Evolutionary conservation across 2,329 filamentous ascomycete species (phyloP).

Genomic region (Chrysoporthe puriensis): DNA sequence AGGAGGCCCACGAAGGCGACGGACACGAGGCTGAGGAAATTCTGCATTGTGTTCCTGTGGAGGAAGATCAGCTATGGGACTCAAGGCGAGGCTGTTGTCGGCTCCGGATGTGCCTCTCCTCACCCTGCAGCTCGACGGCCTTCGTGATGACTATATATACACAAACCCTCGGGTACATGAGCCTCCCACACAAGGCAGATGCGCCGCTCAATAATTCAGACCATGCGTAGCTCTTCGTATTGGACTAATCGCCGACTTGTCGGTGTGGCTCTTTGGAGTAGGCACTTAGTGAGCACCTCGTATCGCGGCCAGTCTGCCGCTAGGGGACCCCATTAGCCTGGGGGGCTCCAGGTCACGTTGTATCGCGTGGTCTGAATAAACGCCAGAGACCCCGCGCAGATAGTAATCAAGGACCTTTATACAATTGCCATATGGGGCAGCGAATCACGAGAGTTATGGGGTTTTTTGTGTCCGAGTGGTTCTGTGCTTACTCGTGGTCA

Average conservation of each 20-base stretch:
- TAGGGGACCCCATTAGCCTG: neutral
- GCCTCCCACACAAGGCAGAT: neutral
- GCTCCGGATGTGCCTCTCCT: neutral
- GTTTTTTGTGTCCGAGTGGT: neutral
- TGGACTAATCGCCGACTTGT: neutral
- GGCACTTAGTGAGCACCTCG: slow-evolving; percentile 5
- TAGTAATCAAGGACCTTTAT: neutral
- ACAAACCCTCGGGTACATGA: neutral
- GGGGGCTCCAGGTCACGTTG: neutral
- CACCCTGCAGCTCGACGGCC: neutral
- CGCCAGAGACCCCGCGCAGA: neutral
- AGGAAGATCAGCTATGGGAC: neutral
- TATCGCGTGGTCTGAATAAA: neutral
- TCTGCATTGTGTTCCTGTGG: neutral
- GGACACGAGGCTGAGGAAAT: slow-evolving; percentile 37
- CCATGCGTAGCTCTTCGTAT: neutral
- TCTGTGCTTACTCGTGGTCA: neutral
- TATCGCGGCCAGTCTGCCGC: neutral
- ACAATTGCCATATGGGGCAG: neutral
- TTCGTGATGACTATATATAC: neutral
- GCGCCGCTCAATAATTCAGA: neutral
- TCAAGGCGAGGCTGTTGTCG: neutral
- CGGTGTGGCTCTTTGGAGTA: neutral
- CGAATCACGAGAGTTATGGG: neutral
- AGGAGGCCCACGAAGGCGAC: slow-evolving; percentile 31